Base-by-base conservation (phyloP, 176 grass and related monocot species). In the Elymus sibiricus region DNA sequence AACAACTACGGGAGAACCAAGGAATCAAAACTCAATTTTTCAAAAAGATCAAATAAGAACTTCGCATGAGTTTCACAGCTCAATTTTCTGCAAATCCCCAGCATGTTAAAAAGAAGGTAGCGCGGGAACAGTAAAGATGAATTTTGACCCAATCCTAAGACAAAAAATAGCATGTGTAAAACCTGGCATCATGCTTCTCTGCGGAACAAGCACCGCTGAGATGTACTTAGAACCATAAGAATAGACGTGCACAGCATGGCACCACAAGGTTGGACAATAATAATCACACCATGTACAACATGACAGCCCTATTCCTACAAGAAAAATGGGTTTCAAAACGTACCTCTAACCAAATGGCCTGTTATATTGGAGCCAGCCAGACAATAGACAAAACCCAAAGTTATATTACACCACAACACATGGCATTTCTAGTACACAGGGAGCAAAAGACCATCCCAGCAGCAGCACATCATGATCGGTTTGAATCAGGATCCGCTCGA, bases 221-320 rank as follows among this genome's bases (percentile, higher is more conserved):
- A 64, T 74, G 39, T 81, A 77, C 81, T 77, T 2, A 77, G 90
- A 88, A 64, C 40, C 70, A 75, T 43, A 77, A 66, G 64, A 66
- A 82, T 44, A 66, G 22, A 81, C 68, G 76, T 84, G 85, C 77
- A 70, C 89, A 77, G 7, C 85, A 85, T 77, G 81, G 90, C 86
- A 58, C 55, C 55, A 81, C 90, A 62, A 32, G 82, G 63, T 88
- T 82, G 77, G 81, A 85, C 86, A 85, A 85, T 88, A 76, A 91
- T 88, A 43, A 75, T 58, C 80, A 91, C 82, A 85, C 70, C 90
- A 91, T 91, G 90, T 88, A 91, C 90, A 88, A 81, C 82, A 88
- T 88, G 82, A 91, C 61, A 81, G 63, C 86, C 82, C 86, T 88
- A 88, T 85, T 82, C 77, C 90, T 91, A 91, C 5, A 76, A 6